Evolutionary conservation across 1,139 yeast genomes (phyloP), one percentile per base, ranked within the genome.

Genomic region (Lodderomyces orthopsilosis): DNA sequence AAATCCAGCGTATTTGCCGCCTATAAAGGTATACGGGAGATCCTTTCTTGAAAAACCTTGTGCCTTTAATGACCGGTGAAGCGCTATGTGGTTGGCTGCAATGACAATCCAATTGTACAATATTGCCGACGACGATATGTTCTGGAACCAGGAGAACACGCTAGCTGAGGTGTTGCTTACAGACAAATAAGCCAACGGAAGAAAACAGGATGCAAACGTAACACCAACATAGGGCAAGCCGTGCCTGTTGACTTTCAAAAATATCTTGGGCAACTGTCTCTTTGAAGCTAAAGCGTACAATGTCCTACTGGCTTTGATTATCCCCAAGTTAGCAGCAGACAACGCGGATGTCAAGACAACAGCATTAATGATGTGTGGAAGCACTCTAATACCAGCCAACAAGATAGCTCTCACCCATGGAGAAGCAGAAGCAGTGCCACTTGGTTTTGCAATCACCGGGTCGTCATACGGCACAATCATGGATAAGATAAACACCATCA

Each of bases 371-470:
- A 70, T 67, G 48, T 68, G 63, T 17, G 75, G 75, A 46, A 70
- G 62, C 1, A 59, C 75, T 21, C 53, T 49, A 44, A 70, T 68
- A 7, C 62, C 55, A 54, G 68, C 55, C 7, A 35, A 13, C 2
- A 19, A 22, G 10, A 35, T 35, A 6, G 37, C 37, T 23, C 37
- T 19, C n/a, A 70, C 75, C 17, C 72, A 77, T 4, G 83, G 82
- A 3, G 82, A 77, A 2, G 75, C 66, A 7, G 70, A 62, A 4
- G 79, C 79, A 42, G 74, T 75, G 37, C 79, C 75, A 28, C 67
- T 60, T 24, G 66, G 58, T 21, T 62, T 54, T 4, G 69, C 64
- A 51, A 77, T 63, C 1, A 47, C 40, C 8, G 64, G 58, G 51
- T 77, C 75, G 43, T 68, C 66, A 38, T 63, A 66, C 4, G 80